Evolutionary conservation across 2,329 filamentous ascomycete genomes (phyloP).

Genomic region (Monilinia aucupariae): DNA sequence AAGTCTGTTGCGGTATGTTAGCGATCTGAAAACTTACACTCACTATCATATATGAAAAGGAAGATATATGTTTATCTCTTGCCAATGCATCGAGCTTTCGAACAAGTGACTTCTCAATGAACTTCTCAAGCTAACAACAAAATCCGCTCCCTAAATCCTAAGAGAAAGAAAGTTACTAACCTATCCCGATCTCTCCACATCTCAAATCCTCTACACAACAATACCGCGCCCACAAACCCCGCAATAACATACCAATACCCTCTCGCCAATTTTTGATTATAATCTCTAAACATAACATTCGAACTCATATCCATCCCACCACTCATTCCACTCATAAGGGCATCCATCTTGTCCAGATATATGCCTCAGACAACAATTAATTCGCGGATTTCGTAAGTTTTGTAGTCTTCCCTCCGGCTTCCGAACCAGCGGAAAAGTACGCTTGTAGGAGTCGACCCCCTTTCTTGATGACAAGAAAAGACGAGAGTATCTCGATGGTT

Average conservation of each 20-base stretch:
- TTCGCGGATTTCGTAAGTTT: not conserved
- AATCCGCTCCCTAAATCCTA: not conserved
- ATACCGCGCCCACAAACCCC: constrained; percentile 35
- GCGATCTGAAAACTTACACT: not conserved
- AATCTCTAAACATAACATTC: constrained; percentile 39
- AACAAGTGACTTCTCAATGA: not conserved
- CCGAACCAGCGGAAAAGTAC: not conserved
- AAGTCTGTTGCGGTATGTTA: constrained; percentile 38
- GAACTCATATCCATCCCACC: constrained; percentile 26
- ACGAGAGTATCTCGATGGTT: not conserved
- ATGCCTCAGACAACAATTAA: not conserved
- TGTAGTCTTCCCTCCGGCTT: not conserved
- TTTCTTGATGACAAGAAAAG: not conserved
- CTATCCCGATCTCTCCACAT: constrained; percentile 26
- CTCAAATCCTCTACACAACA: constrained; percentile 24
- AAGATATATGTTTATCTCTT: not conserved
- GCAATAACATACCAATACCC: constrained; percentile 57
- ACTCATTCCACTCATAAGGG: constrained; percentile 21
- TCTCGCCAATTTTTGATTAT: constrained; percentile 48
- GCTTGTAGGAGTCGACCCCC: not conserved
- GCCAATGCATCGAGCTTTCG: not conserved
- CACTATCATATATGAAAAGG: not conserved
- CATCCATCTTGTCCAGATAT: constrained; percentile 11
- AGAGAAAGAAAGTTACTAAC: constrained; percentile 19
- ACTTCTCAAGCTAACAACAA: not conserved